Evolutionary conservation across 2,329 filamentous ascomycete genomes (phyloP).

Genomic region (Ophiosphaerella narmari): DNA sequence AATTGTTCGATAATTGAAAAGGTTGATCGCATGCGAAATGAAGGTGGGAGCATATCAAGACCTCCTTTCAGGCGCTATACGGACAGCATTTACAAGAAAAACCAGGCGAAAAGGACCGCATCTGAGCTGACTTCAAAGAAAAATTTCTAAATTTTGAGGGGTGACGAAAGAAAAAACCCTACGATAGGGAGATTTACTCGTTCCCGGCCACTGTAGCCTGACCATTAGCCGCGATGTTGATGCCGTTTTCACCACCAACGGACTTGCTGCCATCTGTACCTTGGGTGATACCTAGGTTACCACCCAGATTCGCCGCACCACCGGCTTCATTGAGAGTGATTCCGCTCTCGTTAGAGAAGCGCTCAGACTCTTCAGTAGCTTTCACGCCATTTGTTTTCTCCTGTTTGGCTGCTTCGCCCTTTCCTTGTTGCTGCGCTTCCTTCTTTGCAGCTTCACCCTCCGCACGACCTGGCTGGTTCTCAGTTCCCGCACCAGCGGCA

Average conservation of each 20-base stretch:
- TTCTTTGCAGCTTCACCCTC: conserved; percentile 24
- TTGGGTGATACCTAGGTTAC: conserved; percentile 40
- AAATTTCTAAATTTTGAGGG: no score
- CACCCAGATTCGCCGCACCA: conserved; percentile 34
- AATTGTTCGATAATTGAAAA: no score
- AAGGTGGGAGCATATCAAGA: no score
- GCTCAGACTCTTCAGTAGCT: conserved; percentile 36
- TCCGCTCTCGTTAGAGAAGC: conserved; percentile 34
- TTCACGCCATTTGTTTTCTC: conserved; percentile 30
- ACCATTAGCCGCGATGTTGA: conserved; percentile 35
- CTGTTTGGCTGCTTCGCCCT: conserved; percentile 12
- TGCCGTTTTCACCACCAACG: conserved; percentile 37
- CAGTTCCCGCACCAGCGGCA: conserved; percentile 13
- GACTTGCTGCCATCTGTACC: conserved; percentile 38
- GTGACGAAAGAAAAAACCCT: no score
- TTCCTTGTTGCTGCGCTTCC: neutral
- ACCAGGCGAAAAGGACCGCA: no score
- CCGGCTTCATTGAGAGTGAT: conserved; percentile 31
- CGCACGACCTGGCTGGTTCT: conserved; percentile 25
- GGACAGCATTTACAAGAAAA: no score
- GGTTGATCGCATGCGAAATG: no score
- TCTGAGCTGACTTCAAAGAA: no score
- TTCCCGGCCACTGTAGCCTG: conserved; percentile 29
- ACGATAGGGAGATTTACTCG: conserved; percentile 2
- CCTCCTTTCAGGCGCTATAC: no score